These are phyloP conservation scores for Wickerhamiella pararugosa DNA, from an alignment of 1,139 yeast genomes.

Conservation along the genomic window DNA sequence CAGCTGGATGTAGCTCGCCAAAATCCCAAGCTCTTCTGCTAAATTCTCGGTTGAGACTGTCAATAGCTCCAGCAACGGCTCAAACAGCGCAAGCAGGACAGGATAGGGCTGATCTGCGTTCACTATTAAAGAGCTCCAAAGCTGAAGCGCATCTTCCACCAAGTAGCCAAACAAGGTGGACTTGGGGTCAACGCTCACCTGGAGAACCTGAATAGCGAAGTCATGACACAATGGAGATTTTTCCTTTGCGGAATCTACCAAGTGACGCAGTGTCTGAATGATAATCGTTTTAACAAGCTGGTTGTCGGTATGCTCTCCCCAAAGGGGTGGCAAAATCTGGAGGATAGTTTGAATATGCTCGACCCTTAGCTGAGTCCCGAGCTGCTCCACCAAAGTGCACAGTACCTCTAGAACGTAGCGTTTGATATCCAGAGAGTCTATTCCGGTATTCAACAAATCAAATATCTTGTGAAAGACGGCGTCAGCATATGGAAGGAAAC, in stretches of 20 bases:
- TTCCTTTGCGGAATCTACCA: constrained; percentile 45
- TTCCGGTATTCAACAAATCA: constrained; percentile 32
- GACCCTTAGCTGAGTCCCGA: constrained; percentile 24
- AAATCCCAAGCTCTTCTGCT: constrained; percentile 48
- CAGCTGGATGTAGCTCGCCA: constrained; percentile 57
- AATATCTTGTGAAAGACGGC: constrained; percentile 35
- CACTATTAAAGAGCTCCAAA: constrained; percentile 63
- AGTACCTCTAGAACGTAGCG: constrained; percentile 52
- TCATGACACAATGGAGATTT: constrained; percentile 41
- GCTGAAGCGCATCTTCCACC: constrained; percentile 76
- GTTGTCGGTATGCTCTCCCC: constrained; percentile 49
- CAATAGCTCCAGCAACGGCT: constrained; percentile 35
- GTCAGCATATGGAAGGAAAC: constrained; percentile 50
- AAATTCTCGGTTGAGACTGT: constrained; percentile 62
- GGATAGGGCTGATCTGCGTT: constrained; percentile 30
- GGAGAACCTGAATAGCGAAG: constrained; percentile 52
- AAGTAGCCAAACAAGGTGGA: constrained; percentile 49
- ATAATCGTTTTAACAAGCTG: constrained; percentile 58
- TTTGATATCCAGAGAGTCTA: constrained; percentile 58
- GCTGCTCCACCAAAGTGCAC: constrained; percentile 45
- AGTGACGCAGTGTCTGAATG: constrained; percentile 49
- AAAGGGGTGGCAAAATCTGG: constrained; percentile 49
- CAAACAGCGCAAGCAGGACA: constrained; percentile 33
- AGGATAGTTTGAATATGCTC: constrained; percentile 34
- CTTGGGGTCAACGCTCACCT: constrained; percentile 45